Evolutionary conservation across 306 rosid genomes (phyloP).

Genomic region (Rosa persica): DNA sequence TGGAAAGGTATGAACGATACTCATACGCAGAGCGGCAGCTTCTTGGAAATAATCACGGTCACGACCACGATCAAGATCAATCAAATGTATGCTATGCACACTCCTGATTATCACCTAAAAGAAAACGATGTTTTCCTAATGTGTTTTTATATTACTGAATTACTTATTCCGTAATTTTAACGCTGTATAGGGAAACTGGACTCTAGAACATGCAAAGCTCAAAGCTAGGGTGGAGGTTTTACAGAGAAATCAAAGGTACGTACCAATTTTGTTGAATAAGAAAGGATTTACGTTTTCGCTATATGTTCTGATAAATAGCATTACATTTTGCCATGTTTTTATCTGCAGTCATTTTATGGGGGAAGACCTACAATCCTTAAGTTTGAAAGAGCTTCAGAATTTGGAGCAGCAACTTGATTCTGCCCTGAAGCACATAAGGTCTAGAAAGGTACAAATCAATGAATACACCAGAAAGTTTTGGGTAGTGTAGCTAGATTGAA

Average conservation of each 20-base stretch:
- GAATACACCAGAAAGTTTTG: not conserved
- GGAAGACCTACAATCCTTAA: slow-evolving; percentile 61
- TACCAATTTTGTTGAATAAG: not conserved
- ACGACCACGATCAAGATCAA: not conserved
- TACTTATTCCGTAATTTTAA: not conserved
- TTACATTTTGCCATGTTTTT: not conserved
- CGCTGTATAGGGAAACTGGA: slow-evolving; percentile 64
- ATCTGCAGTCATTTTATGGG: slow-evolving; percentile 75
- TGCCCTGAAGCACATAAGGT: slow-evolving; percentile 71
- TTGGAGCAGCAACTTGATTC: slow-evolving; percentile 89
- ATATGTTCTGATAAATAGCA: not conserved
- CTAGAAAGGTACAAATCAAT: slow-evolving; percentile 56
- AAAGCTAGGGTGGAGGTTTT: slow-evolving; percentile 81
- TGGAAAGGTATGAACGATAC: slow-evolving; percentile 84
- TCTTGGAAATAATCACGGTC: slow-evolving; percentile 34
- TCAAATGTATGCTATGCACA: slow-evolving; percentile 42
- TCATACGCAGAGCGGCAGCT: slow-evolving; percentile 68
- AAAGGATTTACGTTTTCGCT: not conserved
- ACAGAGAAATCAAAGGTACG: slow-evolving; percentile 58
- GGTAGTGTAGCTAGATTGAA: not conserved
- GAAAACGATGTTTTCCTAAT: not conserved
- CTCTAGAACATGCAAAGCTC: slow-evolving; percentile 73
- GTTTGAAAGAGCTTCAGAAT: slow-evolving; percentile 71
- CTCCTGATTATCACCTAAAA: not conserved
- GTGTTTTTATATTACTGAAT: not conserved